phyloP scores from a whole-genome alignment of 2,329 filamentous ascomycete species.

The Tolypocladium tropicale region DNA sequence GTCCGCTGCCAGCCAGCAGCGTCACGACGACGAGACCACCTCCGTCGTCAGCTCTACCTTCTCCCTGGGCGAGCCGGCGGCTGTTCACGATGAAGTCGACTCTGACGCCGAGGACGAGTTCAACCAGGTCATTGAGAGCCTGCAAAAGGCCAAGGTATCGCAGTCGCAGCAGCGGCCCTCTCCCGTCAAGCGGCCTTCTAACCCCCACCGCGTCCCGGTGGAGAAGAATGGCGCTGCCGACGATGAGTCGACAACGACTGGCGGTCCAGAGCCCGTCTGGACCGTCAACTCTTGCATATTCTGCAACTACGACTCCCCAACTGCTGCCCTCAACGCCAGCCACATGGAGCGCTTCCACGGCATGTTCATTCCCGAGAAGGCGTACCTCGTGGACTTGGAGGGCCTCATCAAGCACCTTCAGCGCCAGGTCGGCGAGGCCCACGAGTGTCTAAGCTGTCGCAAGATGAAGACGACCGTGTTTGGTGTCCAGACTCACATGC shows the following conservation, averaged over 20 bases:
- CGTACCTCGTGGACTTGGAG: slow-evolving; percentile 72
- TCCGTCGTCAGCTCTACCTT: slow-evolving; percentile 88
- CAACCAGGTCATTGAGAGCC: slow-evolving; percentile 62
- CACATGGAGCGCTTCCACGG: slow-evolving; percentile 93
- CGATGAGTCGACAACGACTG: slow-evolving; percentile 31
- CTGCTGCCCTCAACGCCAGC: slow-evolving; percentile 61
- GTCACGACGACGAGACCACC: slow-evolving; percentile 56
- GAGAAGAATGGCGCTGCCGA: slow-evolving; percentile 34
- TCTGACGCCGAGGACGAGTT: slow-evolving; percentile 66
- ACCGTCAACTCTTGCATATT: slow-evolving; percentile 64
- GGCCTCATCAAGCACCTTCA: slow-evolving; percentile 72
- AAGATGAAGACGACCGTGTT: slow-evolving; percentile 69
- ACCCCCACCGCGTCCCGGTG: slow-evolving; percentile 33
- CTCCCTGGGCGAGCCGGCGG: slow-evolving; percentile 72
- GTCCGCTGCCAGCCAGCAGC: slow-evolving; percentile 30
- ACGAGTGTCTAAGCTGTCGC: slow-evolving; percentile 82
- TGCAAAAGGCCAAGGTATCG: slow-evolving; percentile 65
- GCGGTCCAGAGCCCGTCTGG: slow-evolving; percentile 23
- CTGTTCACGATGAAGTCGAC: slow-evolving; percentile 41
- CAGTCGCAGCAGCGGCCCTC: slow-evolving; percentile 39
- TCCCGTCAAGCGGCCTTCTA: slow-evolving; percentile 43
- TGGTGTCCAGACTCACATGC: slow-evolving; percentile 92
- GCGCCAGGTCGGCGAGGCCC: slow-evolving; percentile 66
- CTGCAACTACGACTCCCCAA: slow-evolving; percentile 79
- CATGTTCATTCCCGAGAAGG: slow-evolving; percentile 89